Percentiles rank a stretch among this genome's conserved stretches.
Evolutionary conservation across 2,329 filamentous ascomycete species (phyloP).

Genomic region (Alternaria ventricosa): DNA sequence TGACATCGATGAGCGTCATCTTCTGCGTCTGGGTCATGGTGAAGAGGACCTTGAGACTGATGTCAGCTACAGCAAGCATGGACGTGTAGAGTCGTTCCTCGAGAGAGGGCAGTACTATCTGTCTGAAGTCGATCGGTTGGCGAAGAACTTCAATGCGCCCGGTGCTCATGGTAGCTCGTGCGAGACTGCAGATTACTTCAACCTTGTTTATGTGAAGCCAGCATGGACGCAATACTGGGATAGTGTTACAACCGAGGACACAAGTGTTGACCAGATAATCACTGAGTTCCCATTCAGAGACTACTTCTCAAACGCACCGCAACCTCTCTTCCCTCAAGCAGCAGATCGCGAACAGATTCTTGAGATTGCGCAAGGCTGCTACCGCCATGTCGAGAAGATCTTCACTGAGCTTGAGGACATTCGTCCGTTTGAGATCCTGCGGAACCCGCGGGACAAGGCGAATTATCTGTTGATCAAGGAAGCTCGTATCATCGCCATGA

Average conservation of each 20-base stretch:
- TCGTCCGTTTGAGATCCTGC: slow-evolving; percentile 91
- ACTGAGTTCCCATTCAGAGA: slow-evolving; percentile 83
- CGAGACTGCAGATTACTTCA: slow-evolving; percentile 97
- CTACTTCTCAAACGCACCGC: slow-evolving; percentile 87
- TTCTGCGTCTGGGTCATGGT: slow-evolving; percentile 89
- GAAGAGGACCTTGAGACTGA: slow-evolving; percentile 92
- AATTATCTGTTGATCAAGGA: slow-evolving; percentile 96
- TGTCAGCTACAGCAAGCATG: slow-evolving; percentile 89
- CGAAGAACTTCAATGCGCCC: slow-evolving; percentile 81
- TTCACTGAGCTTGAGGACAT: slow-evolving; percentile 94
- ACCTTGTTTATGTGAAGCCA: slow-evolving; percentile 87
- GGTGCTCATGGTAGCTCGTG: slow-evolving; percentile 96
- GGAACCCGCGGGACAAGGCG: slow-evolving; percentile 86
- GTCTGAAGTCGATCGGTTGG: slow-evolving; percentile 83
- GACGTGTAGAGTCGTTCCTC: slow-evolving; percentile 92
- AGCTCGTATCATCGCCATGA: slow-evolving; percentile 98
- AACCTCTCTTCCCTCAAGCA: slow-evolving; percentile 77
- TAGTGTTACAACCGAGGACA: slow-evolving; percentile 62
- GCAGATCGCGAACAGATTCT: slow-evolving; percentile 70
- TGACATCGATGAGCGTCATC: slow-evolving; percentile 93
- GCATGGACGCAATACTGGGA: slow-evolving; percentile 87
- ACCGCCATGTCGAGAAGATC: slow-evolving; percentile 85
- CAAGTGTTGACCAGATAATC: slow-evolving; percentile 67
- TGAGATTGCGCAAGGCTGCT: slow-evolving; percentile 83
- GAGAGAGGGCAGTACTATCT: slow-evolving; percentile 83